Percentiles rank a stretch among this genome's conserved stretches.
These are phyloP conservation scores for Tuber borchii DNA, from an alignment of 495 filamentous ascomycete species.

Conservation along the genomic window DNA sequence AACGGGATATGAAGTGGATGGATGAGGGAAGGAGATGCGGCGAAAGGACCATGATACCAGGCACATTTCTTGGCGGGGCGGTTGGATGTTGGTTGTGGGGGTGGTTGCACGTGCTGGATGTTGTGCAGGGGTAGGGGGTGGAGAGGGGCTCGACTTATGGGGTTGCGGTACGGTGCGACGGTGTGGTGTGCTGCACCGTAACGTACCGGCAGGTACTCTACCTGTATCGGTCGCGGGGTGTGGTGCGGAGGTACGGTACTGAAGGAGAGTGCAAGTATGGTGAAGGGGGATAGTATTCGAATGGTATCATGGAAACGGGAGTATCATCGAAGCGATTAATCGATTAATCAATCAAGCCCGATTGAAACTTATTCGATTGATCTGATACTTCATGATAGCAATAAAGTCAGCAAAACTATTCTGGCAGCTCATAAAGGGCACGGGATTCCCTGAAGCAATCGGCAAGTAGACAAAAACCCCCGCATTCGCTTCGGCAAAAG, in stretches of 20 bases:
- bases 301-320: background rate
- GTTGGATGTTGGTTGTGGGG: conserved; percentile 3
- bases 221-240: background rate
- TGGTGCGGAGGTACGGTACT: background rate
- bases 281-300: background rate
- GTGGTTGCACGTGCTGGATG: background rate
- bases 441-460: background rate
- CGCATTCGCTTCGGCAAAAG: background rate
- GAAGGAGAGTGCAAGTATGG: background rate
- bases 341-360: background rate
- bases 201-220: background rate
- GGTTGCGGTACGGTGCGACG: background rate
- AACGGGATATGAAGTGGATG: background rate
- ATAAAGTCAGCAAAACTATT: background rate
- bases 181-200: background rate
- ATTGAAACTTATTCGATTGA: background rate
- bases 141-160: background rate
- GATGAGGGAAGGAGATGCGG: background rate
- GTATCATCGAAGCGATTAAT: background rate
- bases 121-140: background rate
- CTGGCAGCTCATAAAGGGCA: background rate
- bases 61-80: background rate
- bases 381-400: background rate
- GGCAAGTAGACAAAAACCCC: background rate
- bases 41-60: background rate